Evolutionary conservation across 2,329 filamentous ascomycete species (phyloP).

Genomic region (Fusarium duplospermum): DNA sequence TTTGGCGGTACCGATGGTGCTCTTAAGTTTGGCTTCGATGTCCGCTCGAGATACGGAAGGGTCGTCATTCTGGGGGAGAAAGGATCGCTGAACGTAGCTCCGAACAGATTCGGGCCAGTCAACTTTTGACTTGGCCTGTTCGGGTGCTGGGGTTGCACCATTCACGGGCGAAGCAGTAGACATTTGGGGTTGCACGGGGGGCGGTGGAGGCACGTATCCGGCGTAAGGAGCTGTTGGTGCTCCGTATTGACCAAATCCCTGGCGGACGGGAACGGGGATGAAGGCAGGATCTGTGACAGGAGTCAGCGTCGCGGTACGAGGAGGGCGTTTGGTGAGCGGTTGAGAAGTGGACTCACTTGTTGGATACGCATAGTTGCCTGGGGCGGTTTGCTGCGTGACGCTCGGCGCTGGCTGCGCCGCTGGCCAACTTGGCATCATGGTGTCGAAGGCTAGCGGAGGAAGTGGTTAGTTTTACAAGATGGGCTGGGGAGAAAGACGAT

Average conservation of each 20-base stretch:
- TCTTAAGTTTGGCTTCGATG: slow-evolving; percentile 86
- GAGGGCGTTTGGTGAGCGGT: background rate
- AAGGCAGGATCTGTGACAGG: slow-evolving; percentile 63
- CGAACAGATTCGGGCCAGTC: slow-evolving; percentile 88
- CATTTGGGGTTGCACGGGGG: slow-evolving; percentile 42
- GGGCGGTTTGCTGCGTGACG: slow-evolving; percentile 52
- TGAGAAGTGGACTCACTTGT: slow-evolving; percentile 48
- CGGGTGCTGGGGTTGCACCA: slow-evolving; percentile 44
- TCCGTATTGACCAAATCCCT: slow-evolving; percentile 64
- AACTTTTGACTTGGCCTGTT: slow-evolving; percentile 68
- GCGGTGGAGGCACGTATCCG: slow-evolving; percentile 47
- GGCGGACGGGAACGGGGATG: slow-evolving; percentile 71
- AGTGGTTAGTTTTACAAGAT: slow-evolving; percentile 42
- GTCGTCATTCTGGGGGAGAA: slow-evolving; percentile 78
- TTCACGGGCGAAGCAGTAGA: slow-evolving; percentile 41
- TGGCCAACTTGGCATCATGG: slow-evolving; percentile 54
- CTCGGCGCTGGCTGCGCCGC: slow-evolving; percentile 54
- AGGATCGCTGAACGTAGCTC: slow-evolving; percentile 89
- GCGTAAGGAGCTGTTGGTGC: slow-evolving; percentile 51
- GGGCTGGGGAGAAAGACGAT: slow-evolving; percentile 26
- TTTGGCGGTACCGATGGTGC: slow-evolving; percentile 85
- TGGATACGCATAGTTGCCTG: slow-evolving; percentile 53
- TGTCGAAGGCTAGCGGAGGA: slow-evolving; percentile 34
- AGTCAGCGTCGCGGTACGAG: slow-evolving; percentile 37
- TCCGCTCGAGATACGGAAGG: slow-evolving; percentile 72